Evolutionary conservation across 2,329 filamentous ascomycete genomes (phyloP).

Genomic region (Penicillium sp.): DNA sequence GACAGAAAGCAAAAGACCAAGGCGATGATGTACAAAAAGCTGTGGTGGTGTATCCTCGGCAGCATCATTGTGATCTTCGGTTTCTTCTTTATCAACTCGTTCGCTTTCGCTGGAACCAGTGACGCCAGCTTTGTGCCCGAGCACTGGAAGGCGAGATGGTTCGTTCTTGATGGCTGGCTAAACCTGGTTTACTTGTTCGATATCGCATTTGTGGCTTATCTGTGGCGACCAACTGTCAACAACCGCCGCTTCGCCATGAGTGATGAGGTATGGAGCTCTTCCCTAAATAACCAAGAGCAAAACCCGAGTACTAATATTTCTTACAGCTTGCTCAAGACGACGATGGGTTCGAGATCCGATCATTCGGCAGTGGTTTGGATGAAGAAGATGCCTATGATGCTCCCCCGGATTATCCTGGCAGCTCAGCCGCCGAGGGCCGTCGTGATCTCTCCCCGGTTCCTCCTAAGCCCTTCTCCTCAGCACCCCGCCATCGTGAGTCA

Average conservation of each 20-base stretch:
- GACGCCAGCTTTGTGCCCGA: conserved; percentile 90
- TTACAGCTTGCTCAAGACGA: conserved; percentile 87
- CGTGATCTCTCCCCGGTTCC: conserved; percentile 43
- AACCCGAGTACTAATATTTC: conserved; percentile 30
- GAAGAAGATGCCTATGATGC: conserved; percentile 56
- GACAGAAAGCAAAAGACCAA: conserved; percentile 94
- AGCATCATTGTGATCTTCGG: conserved; percentile 95
- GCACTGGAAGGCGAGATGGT: conserved; percentile 98
- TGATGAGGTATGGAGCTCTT: conserved; percentile 66
- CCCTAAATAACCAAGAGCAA: background rate
- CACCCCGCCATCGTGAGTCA: conserved; percentile 57
- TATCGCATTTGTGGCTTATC: conserved; percentile 87
- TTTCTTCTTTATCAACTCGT: conserved; percentile 98
- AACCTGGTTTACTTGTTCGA: conserved; percentile 95
- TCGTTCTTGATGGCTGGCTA: conserved; percentile 94
- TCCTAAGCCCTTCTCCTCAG: conserved; percentile 54
- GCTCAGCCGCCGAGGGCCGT: conserved; percentile 30
- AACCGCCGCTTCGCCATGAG: conserved; percentile 98
- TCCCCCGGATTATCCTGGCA: conserved; percentile 36
- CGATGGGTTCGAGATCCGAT: conserved; percentile 94
- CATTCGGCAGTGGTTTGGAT: conserved; percentile 74
- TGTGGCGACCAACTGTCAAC: conserved; percentile 95
- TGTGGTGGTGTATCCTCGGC: conserved; percentile 95
- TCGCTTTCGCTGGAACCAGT: conserved; percentile 82
- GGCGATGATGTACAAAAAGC: conserved; percentile 92